Evolutionary conservation across 768 basidiomycete species (phyloP), one percentile per base, ranked within the genome.

Genomic region (Termitomyces sp.): DNA sequence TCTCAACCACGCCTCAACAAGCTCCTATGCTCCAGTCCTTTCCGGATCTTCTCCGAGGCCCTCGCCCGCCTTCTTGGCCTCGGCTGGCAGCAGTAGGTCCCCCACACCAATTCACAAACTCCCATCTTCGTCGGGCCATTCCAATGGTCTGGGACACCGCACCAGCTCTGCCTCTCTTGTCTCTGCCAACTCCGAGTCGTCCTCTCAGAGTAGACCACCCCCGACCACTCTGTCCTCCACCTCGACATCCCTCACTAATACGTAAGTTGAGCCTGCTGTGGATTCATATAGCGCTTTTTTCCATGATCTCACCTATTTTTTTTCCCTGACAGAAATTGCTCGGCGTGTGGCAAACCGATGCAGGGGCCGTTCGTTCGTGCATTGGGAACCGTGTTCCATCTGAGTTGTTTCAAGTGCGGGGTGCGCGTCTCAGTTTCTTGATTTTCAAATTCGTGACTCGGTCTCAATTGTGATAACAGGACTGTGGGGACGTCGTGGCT

Each of bases 361-460:
- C 89, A 94, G 60, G 96, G 97, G 13, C 94, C 95, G 47, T 98
- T 98, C 73, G 97, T 99, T 36, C 84, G 97, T 58, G 97, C 97
- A 0, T 78, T 99, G 52, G 89, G 91, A 57, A 90, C 91, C 0
- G 93, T 98, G 24, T 98, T 88, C 69, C 97, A 99, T 73, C 74
- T 98, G n/a, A 91, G 92, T 65, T 99, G 97, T 77, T 99, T 99
- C 83, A 91, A 92, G 68, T 99, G 97, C 80, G 83, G 93, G 83
- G 96, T 97, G 66, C 64, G 89, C 76, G 20, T 57, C 56, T 62
- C 33, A 52, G 43, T 53, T 27, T 42, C 37, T 61, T 64, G 8
- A 34, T 32, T 40, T 54, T 45, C 7, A 53, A 30, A 64, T 59
- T 45, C 10, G 42, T 58, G 53, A 36, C 60, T 14, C 20, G 24